Evolutionary conservation across 305 asterid species (phyloP), one percentile per base, ranked within the genome.

Genomic region (Fraxinus platypoda): DNA sequence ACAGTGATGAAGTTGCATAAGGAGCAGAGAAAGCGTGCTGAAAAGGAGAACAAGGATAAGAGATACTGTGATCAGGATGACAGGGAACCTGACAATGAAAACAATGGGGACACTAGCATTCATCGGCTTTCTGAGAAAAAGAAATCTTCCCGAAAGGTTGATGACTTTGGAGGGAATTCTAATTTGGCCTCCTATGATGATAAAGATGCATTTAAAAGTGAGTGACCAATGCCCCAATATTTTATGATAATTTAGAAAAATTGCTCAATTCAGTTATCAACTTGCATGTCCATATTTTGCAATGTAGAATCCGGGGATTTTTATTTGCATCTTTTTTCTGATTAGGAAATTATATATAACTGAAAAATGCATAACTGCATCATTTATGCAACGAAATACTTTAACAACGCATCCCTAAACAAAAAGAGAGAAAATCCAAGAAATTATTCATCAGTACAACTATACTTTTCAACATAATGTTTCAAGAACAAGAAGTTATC

Each of bases 201-300:
- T 84, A 94, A 90, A 87, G 97, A 93, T 83, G 88, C 97, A 31
- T 80, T 94, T 85, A 95, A 91, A 90, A 92, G 99, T 97, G 89
- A 94, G 99, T 91, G 77, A 68, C 23, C 43, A 9, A 17, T 73
- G 52, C 70, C 74, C 87, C 23, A 4, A 13, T 30, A 28, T 70
- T 70, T 70, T 70, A 30, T 70, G 41, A 15, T 30, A 70, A 70
- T 13, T 30, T 28, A 28, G 75, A 30, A 68, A 12, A 70, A 12
- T 30, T 30, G 33, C 26, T 30, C 37, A 28, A 28, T 26, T 68
- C 7, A 68, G 73, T 6, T 28, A 28, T 68, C 77, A 76, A 78
- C 37, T 34, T 43, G 33, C 73, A 74, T 46, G 23, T n/a, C 35
- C 57, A 66, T 81, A 19, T 28, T 80, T 73, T 74, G 35, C 19